Percentiles rank a stretch among this genome's conserved stretches.
Evolutionary conservation across 2,329 filamentous ascomycete species (phyloP).

Genomic region (Coniochaeta sp.): DNA sequence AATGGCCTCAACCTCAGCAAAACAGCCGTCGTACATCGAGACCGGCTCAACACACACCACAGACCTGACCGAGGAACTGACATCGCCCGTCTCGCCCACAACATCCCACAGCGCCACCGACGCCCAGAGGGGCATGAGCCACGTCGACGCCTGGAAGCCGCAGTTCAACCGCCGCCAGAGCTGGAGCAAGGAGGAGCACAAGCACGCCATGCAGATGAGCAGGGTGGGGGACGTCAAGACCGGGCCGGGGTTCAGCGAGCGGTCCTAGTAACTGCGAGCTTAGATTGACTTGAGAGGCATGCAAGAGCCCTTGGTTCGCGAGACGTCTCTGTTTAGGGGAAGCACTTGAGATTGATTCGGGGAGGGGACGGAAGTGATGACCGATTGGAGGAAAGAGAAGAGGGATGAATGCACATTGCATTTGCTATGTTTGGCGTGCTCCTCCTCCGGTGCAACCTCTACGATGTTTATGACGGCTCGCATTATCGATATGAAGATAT

Average conservation of each 20-base stretch:
- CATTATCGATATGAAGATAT: neutral
- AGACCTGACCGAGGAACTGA: constrained; percentile 8
- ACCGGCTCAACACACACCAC: neutral
- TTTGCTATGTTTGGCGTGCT: too few species aligned
- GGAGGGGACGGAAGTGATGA: too few species aligned
- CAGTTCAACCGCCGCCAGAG: constrained; percentile 37
- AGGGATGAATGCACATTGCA: too few species aligned
- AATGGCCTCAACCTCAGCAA: neutral
- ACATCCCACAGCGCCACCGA: constrained; percentile 14
- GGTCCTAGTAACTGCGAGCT: too few species aligned
- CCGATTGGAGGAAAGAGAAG: neutral
- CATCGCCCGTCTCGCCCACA: constrained; percentile 10
- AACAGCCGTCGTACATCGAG: constrained; percentile 1
- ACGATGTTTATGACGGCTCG: neutral
- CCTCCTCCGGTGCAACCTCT: neutral
- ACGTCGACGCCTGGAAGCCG: constrained; percentile 38
- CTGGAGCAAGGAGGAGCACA: constrained; percentile 46
- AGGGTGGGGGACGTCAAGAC: constrained; percentile 22
- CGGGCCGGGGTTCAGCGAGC: constrained; percentile 35
- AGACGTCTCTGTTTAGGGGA: too few species aligned
- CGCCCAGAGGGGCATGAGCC: constrained; percentile 26
- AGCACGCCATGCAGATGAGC: constrained; percentile 42
- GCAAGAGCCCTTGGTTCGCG: too few species aligned
- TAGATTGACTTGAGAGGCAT: too few species aligned
- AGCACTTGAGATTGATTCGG: too few species aligned